phyloP scores from a whole-genome alignment of 1,139 yeast species.

The Pichia sp. region DNA sequence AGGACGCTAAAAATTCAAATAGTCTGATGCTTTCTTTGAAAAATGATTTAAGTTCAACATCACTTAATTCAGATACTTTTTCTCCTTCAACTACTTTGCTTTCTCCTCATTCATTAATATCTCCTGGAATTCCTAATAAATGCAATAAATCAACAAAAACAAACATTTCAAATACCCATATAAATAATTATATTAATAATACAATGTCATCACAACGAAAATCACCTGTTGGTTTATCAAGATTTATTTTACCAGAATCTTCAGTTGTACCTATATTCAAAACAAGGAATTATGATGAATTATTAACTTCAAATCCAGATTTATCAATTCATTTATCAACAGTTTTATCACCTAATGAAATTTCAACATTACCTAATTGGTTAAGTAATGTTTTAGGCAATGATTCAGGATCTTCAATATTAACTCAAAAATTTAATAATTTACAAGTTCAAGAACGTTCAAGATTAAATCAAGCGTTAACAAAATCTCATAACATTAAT shows the following conservation, averaged over 20 bases:
- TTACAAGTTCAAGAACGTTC: conserved; percentile 34
- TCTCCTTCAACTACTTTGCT: conserved; percentile 2
- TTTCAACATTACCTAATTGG: conserved; percentile 35
- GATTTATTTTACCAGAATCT: conserved; percentile 30
- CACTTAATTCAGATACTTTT: conserved; percentile 9
- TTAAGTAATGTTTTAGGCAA: conserved; percentile 28
- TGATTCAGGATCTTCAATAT: conserved; percentile 28
- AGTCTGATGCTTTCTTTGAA: conserved; percentile 8
- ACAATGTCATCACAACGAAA: neutral
- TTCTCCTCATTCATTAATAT: conserved; percentile 11
- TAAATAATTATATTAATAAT: no score
- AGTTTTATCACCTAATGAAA: conserved; percentile 19
- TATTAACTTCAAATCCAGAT: conserved; percentile 27
- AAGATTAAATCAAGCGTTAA: conserved; percentile 32
- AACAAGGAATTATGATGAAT: conserved; percentile 38
- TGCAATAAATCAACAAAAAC: no score
- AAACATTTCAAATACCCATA: no score
- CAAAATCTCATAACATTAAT: conserved; percentile 15
- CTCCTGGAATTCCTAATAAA: conserved; percentile 6
- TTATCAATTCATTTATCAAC: conserved; percentile 27
- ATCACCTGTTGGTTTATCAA: conserved; percentile 24
- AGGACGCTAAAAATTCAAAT: neutral
- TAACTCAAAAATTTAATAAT: conserved; percentile 30
- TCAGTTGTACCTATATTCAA: conserved; percentile 31
- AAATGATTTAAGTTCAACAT: conserved; percentile 3